Evolutionary conservation across 305 asterid species (phyloP).

Genomic region (Ilex paraguariensis): DNA sequence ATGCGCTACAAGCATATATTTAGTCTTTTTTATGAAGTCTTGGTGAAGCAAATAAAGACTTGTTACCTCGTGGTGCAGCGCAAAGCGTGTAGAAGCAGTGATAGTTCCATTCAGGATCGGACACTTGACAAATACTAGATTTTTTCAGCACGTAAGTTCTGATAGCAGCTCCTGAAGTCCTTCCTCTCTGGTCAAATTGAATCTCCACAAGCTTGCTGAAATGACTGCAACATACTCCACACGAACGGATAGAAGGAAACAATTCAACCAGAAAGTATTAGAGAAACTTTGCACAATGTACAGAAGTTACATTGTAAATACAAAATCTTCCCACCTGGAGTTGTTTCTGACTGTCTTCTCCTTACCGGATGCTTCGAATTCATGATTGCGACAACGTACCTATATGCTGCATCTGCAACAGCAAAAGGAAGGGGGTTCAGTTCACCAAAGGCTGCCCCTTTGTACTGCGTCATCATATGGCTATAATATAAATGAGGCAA

Average conservation of each 20-base stretch:
- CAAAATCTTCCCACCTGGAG: conserved; percentile 48
- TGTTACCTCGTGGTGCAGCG: conserved; percentile 84
- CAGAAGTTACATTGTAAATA: not conserved
- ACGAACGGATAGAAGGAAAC: not conserved
- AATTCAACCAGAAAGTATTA: conserved; percentile 1
- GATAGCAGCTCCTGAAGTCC: conserved; percentile 87
- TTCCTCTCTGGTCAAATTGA: conserved; percentile 73
- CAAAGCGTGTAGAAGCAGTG: conserved; percentile 91
- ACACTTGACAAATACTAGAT: conserved; percentile 88
- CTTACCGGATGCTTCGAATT: conserved; percentile 64
- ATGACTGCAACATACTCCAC: conserved; percentile 45
- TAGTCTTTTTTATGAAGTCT: not conserved
- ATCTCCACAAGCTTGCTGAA: conserved; percentile 89
- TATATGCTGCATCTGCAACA: conserved; percentile 93
- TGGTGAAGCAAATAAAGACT: not conserved
- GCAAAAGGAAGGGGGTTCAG: conserved; percentile 92
- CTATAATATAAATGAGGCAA: conserved; percentile 83
- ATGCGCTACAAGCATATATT: not conserved
- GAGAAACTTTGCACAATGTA: conserved; percentile 5
- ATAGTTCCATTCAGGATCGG: conserved; percentile 91
- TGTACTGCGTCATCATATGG: conserved; percentile 92
- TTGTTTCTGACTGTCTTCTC: conserved; percentile 70
- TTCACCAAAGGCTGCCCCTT: conserved; percentile 88
- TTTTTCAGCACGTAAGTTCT: conserved; percentile 85
- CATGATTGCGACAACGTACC: conserved; percentile 30